phyloP scores from a whole-genome alignment of 2,329 filamentous ascomycete species.

The Calonectria honghensis region DNA sequence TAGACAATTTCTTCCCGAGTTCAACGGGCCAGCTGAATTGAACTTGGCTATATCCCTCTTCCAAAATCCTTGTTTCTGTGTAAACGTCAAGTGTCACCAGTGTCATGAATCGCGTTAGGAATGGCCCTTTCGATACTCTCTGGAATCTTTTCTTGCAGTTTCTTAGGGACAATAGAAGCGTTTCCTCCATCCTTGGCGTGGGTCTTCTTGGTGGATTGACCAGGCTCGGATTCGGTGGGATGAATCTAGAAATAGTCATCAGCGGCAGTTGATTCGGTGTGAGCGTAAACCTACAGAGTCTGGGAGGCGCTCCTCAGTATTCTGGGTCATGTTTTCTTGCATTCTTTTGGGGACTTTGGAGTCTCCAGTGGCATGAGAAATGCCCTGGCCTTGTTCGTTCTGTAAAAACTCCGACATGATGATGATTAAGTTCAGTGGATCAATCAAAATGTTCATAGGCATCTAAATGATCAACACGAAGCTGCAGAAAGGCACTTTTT shows the following conservation, averaged over 20 bases:
- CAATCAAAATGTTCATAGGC: background rate
- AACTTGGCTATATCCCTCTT: background rate
- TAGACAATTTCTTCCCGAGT: background rate
- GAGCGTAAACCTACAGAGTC: slow-evolving; percentile 41
- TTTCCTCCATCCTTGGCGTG: slow-evolving; percentile 47
- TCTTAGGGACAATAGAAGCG: slow-evolving; percentile 50
- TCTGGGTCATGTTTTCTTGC: slow-evolving; percentile 36
- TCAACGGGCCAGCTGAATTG: background rate
- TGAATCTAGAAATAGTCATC: slow-evolving; percentile 43
- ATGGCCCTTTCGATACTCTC: slow-evolving; percentile 49
- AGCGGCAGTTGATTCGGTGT: background rate
- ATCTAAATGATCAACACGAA: no score
- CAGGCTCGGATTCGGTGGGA: slow-evolving; percentile 44
- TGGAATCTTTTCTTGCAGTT: slow-evolving; percentile 51
- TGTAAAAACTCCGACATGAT: slow-evolving; percentile 31
- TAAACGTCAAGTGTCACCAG: slow-evolving; percentile 38
- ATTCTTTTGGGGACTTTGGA: slow-evolving; percentile 46
- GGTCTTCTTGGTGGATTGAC: slow-evolving; percentile 43
- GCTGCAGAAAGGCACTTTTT: background rate
- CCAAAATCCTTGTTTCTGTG: slow-evolving; percentile 36
- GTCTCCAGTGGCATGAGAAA: slow-evolving; percentile 48
- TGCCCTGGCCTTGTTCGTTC: slow-evolving; percentile 44
- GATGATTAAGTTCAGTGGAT: background rate
- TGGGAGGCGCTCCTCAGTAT: slow-evolving; percentile 47
- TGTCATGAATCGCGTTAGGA: slow-evolving; percentile 50